Evolutionary conservation across 2,329 filamentous ascomycete genomes (phyloP), one percentile per base, ranked within the genome.

Genomic region (Colletotrichum neosansevieriae): DNA sequence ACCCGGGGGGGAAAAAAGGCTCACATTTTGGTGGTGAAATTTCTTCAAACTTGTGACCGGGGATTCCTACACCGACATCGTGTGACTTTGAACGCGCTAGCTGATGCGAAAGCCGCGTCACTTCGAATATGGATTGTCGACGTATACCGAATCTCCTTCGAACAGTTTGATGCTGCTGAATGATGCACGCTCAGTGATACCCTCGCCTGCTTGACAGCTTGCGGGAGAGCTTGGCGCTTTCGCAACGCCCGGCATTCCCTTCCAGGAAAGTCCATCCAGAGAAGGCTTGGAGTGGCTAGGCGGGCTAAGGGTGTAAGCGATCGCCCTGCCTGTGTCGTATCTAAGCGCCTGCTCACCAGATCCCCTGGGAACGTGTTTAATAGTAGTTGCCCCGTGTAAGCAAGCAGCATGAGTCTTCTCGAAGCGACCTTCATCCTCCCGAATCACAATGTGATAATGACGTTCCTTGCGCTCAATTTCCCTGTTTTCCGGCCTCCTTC

Each of bases 201-300:
- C 13, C 36, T 38, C 13, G 11, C 36, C 36, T 38, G 36, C 9
- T 38, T 15, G 13, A 15, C 13, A 15, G 36, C 10, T 15, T 5
- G 11, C 11, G 5, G 29, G 36, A 38, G 36, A 38, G 10, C 11
- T 38, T 38, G 51, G 17, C 51, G 7, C 42, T n/a, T 45, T n/a
- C n/a, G 12, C 36, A 45, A 45, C 6, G 42, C 7, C 29, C 17
- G 42, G 42, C 7, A 45, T 45, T n/a, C 34, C 34, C 51, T 17
- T 49, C 45, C n/a, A 9, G 56, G 42, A 15, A 58, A 36, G 24
- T 58, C 56, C n/a, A 47, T 58, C 40, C 56, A 17, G 49, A 11
- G 7, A 53, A 17, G 15, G 49, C 17, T 53, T 29, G 17, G 49
- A 29, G n/a, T n/a, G 29, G 49, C 15, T n/a, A 51, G 36, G 36